These are phyloP conservation scores for Penicillium rolfsii DNA, from an alignment of 2,329 filamentous ascomycete species.

Conservation along the genomic window DNA sequence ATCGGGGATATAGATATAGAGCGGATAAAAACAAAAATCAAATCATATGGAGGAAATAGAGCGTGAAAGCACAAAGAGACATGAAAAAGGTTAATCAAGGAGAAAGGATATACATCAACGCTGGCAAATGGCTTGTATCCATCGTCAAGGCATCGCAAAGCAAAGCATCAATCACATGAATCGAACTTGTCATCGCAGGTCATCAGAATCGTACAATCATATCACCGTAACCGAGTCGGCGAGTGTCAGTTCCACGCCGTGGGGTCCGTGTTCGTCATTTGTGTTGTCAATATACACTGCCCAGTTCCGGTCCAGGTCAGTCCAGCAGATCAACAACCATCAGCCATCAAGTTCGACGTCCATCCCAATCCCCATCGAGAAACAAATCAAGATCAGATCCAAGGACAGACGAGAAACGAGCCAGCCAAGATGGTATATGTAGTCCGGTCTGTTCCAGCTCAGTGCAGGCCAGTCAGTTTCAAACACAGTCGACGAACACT, in stretches of 20 bases:
- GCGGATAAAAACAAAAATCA: not conserved
- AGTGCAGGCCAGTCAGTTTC: not conserved
- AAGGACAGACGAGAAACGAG: not conserved
- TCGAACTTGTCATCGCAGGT: constrained; percentile 36
- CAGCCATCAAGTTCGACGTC: not conserved
- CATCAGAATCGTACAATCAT: constrained; percentile 44
- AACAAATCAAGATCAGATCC: constrained; percentile 10
- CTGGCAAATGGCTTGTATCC: constrained; percentile 17
- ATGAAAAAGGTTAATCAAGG: constrained; percentile 2
- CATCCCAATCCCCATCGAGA: constrained; percentile 17
- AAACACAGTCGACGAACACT: not conserved
- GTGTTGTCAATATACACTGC: not conserved
- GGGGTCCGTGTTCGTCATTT: not conserved
- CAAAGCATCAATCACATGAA: constrained; percentile 21
- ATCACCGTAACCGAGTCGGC: constrained; percentile 30
- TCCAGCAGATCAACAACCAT: not conserved
- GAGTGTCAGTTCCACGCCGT: not conserved
- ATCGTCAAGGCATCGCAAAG: constrained; percentile 17
- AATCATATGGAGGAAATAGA: not conserved
- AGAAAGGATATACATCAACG: constrained; percentile 23
- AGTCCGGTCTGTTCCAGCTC: not conserved
- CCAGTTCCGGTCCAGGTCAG: not conserved
- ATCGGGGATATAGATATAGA: not conserved
- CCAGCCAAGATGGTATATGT: not conserved
- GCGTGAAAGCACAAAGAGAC: not conserved